A percentile compares a stretch with the other conserved stretches of the same genome.
Evolutionary conservation across 768 basidiomycete genomes (phyloP).

Genomic region (Lactifluus pinguis): DNA sequence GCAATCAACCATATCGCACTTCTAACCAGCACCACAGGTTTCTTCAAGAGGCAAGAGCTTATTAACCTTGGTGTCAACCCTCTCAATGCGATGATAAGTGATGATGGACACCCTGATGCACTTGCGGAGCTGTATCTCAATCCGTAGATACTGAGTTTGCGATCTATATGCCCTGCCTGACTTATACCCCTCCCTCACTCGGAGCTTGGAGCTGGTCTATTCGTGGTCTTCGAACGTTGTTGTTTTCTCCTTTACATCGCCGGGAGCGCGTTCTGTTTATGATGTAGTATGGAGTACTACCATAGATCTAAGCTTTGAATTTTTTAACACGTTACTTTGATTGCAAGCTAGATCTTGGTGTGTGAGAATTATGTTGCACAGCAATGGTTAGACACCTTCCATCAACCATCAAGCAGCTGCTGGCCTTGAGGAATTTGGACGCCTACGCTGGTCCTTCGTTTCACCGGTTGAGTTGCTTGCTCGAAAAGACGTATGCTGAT

Average conservation of each 20-base stretch:
- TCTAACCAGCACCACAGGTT: conserved; percentile 21
- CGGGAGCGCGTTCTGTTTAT: background rate
- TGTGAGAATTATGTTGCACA: background rate
- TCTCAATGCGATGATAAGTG: conserved; percentile 42
- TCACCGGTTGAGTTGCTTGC: conserved; percentile 42
- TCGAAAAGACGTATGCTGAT: conserved; percentile 54
- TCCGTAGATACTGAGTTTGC: background rate
- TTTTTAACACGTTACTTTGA: background rate
- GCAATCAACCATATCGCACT: background rate
- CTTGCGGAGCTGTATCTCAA: conserved; percentile 45
- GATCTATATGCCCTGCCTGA: background rate
- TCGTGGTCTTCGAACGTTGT: background rate
- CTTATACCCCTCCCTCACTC: background rate
- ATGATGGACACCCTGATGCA: conserved; percentile 37
- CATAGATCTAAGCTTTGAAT: background rate
- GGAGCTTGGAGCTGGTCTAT: background rate
- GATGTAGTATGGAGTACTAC: conserved; percentile 9
- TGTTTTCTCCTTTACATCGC: background rate
- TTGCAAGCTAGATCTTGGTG: background rate
- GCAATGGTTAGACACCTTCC: conserved; percentile 42
- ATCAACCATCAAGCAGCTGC: conserved; percentile 58
- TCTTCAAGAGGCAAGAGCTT: no score
- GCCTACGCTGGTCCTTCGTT: conserved; percentile 48
- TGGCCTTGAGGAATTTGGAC: conserved; percentile 58
- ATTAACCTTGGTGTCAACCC: conserved; percentile 47